Percentiles rank a stretch among this genome's conserved stretches.
These are phyloP conservation scores for Plenodomus lindquistii DNA, from an alignment of 2,329 filamentous ascomycete genomes.

Conservation along the genomic window DNA sequence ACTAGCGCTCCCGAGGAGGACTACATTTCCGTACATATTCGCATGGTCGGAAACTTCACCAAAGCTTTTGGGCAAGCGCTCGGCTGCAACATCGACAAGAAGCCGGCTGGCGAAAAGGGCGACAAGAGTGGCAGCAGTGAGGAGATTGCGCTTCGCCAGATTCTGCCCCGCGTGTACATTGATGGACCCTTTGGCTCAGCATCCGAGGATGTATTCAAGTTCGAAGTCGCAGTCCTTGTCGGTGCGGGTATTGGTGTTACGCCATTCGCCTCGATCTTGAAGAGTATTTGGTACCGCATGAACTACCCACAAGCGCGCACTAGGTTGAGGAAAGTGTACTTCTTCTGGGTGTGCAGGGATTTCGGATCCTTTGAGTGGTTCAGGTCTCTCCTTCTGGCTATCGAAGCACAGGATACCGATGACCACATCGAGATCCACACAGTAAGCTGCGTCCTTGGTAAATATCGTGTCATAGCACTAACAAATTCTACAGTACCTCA, in stretches of 20 bases:
- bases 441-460: slow-evolving; percentile 38
- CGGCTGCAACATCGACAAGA: slow-evolving; percentile 73
- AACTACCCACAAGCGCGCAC: slow-evolving; percentile 83
- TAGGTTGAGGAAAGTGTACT: slow-evolving; percentile 82
- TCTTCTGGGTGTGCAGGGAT: slow-evolving; percentile 90
- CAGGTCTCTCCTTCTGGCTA: slow-evolving; percentile 78
- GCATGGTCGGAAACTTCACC: slow-evolving; percentile 82
- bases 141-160: slow-evolving; percentile 70
- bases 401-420: slow-evolving; percentile 83
- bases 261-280: slow-evolving; percentile 60
- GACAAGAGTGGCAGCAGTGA: slow-evolving; percentile 63
- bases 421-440: slow-evolving; percentile 88
- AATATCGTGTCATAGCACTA: slow-evolving; percentile 8
- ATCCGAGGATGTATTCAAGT: slow-evolving; percentile 84
- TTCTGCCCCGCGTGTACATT: slow-evolving; percentile 79
- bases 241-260: slow-evolving; percentile 58
- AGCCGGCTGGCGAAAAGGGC: slow-evolving; percentile 50
- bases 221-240: slow-evolving; percentile 56
- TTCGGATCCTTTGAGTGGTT: slow-evolving; percentile 92
- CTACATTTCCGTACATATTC: slow-evolving; percentile 85
- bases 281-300: slow-evolving; percentile 93
- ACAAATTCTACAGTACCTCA: slow-evolving; percentile 64
- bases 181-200: slow-evolving; percentile 85
- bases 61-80: slow-evolving; percentile 69
- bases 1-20: slow-evolving; percentile 88